Percentiles rank a stretch among this genome's conserved stretches.
Evolutionary conservation across 1,139 yeast genomes (phyloP).

Genomic region (Sugiyamaella grinbergsii): DNA sequence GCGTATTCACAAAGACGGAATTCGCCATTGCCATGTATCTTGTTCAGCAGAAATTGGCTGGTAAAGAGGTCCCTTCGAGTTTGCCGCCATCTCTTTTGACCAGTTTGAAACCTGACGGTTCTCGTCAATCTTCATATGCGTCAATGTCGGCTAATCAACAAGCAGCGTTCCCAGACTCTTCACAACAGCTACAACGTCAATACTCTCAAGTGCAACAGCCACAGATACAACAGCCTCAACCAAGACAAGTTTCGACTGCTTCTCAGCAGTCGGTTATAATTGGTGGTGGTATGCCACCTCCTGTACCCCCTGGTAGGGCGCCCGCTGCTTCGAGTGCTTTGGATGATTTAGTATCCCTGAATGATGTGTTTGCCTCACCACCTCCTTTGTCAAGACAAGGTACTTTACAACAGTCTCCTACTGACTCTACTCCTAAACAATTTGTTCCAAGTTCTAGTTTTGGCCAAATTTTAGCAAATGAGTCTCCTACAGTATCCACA

Average conservation of each 20-base stretch:
- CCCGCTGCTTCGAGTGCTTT: conserved; percentile 29
- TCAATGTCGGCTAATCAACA: conserved; percentile 27
- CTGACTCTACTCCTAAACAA: conserved; percentile 19
- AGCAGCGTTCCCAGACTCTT: conserved; percentile 30
- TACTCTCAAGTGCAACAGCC: conserved; percentile 26
- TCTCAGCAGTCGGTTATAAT: conserved; percentile 12
- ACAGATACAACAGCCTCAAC: conserved; percentile 27
- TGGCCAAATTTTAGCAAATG: conserved; percentile 56
- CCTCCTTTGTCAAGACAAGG: conserved; percentile 35
- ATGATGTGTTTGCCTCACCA: conserved; percentile 47
- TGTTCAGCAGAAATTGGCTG: conserved; percentile 80
- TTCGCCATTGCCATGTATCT: conserved; percentile 93
- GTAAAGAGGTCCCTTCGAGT: conserved; percentile 68
- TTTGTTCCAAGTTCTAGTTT: conserved; percentile 67
- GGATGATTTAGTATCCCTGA: conserved; percentile 40
- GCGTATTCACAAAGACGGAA: conserved; percentile 75
- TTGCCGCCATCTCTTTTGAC: conserved; percentile 40
- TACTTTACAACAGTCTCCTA: conserved; percentile 19
- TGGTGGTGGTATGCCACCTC: conserved; percentile 6
- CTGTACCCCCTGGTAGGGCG: conserved; percentile 7
- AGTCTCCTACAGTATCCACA: conserved; percentile 33
- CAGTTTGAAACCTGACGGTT: conserved; percentile 24
- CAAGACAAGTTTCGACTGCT: conserved; percentile 18
- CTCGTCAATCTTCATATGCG: conserved; percentile 30
- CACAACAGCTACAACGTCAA: conserved; percentile 21